Percentiles rank a stretch among this genome's conserved stretches.
phyloP scores from a whole-genome alignment of 768 basidiomycete species.

The Leucosporidium scottii region DNA sequence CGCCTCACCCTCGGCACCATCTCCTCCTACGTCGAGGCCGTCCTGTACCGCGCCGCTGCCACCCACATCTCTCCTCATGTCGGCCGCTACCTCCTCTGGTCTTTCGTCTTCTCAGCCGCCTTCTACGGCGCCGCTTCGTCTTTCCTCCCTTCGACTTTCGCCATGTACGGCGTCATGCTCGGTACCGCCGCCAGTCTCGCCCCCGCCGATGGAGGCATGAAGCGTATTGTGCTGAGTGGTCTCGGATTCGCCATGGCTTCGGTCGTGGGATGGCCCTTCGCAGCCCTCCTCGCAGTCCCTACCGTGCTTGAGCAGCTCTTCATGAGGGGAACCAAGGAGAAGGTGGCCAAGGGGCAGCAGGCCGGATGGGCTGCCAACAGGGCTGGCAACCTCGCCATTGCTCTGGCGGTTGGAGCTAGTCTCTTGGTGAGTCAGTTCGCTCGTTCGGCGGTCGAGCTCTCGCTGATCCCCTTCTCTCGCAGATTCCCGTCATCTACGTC shows the following conservation, averaged over 20 bases:
- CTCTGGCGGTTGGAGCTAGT: slow-evolving; percentile 2
- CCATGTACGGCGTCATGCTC: slow-evolving; percentile 79
- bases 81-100: slow-evolving; percentile 87
- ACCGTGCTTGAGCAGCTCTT: slow-evolving; percentile 79
- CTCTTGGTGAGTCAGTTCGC: slow-evolving; percentile 23
- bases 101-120: slow-evolving; percentile 74
- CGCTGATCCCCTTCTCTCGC: not conserved
- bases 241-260: slow-evolving; percentile 69
- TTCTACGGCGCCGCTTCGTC: slow-evolving; percentile 92
- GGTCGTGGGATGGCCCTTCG: slow-evolving; percentile 94
- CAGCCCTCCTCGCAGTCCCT: slow-evolving; percentile 76
- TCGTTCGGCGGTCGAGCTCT: not conserved
- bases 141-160: slow-evolving; percentile 88
- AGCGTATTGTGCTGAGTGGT: slow-evolving; percentile 56
- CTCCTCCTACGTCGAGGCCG: slow-evolving; percentile 68
- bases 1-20: slow-evolving; percentile 69
- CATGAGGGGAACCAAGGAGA: slow-evolving; percentile 13
- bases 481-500: slow-evolving; percentile 76
- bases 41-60: slow-evolving; percentile 70
- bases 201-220: slow-evolving; percentile 38
- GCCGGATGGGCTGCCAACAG: slow-evolving; percentile 44
- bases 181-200: slow-evolving; percentile 59
- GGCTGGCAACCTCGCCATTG: slow-evolving; percentile 15
- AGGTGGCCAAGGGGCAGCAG: slow-evolving; percentile 42
- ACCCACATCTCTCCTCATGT: slow-evolving; percentile 79